phyloP scores from a whole-genome alignment of 305 asterid species.

The Fraxinus sp. region DNA sequence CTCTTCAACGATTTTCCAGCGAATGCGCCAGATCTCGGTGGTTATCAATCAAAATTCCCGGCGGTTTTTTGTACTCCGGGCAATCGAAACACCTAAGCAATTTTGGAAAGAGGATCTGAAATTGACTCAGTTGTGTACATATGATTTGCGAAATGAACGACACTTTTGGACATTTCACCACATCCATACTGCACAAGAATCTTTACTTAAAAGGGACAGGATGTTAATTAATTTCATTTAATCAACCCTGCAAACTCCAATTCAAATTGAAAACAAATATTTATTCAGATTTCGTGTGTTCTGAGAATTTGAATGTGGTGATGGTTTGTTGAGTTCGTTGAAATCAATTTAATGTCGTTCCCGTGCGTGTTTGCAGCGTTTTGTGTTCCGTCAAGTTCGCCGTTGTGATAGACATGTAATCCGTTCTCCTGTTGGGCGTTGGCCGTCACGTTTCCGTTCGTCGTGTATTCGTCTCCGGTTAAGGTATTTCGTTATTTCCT shows the following conservation, averaged over 20 bases:
- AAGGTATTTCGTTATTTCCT: conserved; percentile 23
- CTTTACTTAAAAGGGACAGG: conserved; percentile 8
- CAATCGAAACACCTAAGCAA: conserved; percentile 39
- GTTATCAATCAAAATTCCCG: conserved; percentile 21
- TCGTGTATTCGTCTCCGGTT: conserved; percentile 1
- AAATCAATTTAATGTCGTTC: conserved; percentile 22
- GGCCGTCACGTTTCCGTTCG: conserved; percentile 15
- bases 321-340: conserved; percentile 16
- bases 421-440: conserved; percentile 19
- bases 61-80: conserved; percentile 41
- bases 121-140: conserved; percentile 63
- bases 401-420: conserved; percentile 2
- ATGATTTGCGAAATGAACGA: conserved; percentile 45
- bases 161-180: conserved; percentile 37
- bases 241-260: conserved; percentile 17
- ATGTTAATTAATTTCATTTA: conserved; percentile 13
- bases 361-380: conserved; percentile 28
- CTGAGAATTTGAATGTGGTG: conserved; percentile 12
- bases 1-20: conserved; percentile 13
- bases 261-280: conserved; percentile 15
- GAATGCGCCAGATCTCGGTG: conserved; percentile 15
- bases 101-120: conserved; percentile 46
- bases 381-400: conserved; percentile 1
- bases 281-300: conserved; percentile 15
- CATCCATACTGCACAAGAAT: background rate